Evolutionary conservation across 202 grass and related monocot genomes (phyloP).

Genomic region (Bolboschoenoplectus hybrid): DNA sequence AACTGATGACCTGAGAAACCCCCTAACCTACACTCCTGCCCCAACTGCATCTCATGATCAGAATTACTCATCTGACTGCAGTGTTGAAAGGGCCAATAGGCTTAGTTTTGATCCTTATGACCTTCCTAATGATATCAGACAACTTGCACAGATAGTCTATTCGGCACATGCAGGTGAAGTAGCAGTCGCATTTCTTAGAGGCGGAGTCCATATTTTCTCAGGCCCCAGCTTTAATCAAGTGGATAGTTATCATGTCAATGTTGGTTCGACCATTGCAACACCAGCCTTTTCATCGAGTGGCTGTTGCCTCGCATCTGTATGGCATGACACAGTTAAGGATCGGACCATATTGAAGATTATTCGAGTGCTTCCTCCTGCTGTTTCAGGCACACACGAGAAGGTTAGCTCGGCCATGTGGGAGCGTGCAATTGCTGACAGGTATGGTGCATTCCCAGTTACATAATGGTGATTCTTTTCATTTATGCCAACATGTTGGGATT

Average conservation of each 20-base stretch:
- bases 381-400: conserved; percentile 71
- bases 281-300: conserved; percentile 93
- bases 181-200: conserved; percentile 88
- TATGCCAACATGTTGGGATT: conserved; percentile 36
- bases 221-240: conserved; percentile 89
- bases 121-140: conserved; percentile 96
- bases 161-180: conserved; percentile 92
- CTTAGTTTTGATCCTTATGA: conserved; percentile 97
- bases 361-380: conserved; percentile 87
- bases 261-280: conserved; percentile 90
- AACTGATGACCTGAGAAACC: conserved; percentile 91
- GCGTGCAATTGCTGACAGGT: conserved; percentile 95
- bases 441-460: conserved; percentile 20
- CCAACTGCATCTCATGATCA: conserved; percentile 74
- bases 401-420: conserved; percentile 87
- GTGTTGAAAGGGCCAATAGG: conserved; percentile 82
- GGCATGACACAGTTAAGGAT: conserved; percentile 97
- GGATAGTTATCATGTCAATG: conserved; percentile 95
- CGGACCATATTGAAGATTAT: conserved; percentile 96
- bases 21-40: conserved; percentile 66
- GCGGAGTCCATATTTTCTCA: conserved; percentile 96
- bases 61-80: conserved; percentile 89
- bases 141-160: conserved; percentile 96
- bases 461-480: background rate
- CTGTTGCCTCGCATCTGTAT: conserved; percentile 95